Evolutionary conservation across 805 yeast species (phyloP), one percentile per base, ranked within the genome.

Genomic region (Candida anglica): DNA sequence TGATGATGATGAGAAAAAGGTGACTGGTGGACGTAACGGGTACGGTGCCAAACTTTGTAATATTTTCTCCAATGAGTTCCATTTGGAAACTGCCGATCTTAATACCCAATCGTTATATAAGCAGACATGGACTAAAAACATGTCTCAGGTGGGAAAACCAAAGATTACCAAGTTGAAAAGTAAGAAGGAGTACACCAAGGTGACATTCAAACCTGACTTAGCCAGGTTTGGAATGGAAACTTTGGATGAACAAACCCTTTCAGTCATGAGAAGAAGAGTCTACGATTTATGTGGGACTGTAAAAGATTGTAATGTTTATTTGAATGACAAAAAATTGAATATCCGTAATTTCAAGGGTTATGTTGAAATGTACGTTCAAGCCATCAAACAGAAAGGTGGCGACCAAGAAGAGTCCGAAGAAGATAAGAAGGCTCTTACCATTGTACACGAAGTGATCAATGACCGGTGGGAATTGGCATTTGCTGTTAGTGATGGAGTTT

Each of bases 11-110:
- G 86, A 93, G 52, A 86, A 86, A 61, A 93, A 93, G 59, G 97
- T 93, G 21, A 86, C 95, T 2, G 98, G 98, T 67, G 98, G 98
- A 60, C 79, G 98, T 69, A 93, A 93, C 56, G 98, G 98, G 43
- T 93, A 80, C 55, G 98, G 98, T 61, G 98, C 98, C 31, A 93
- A 93, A 56, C 67, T 93, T 36, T 93, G 98, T 76, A 93, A 93
- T 58, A 93, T 93, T 42, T 93, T 91, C 58, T 87, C 96, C 17
- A 84, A 88, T 3, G 81, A 83, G 50, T 93, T 93, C 53, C 73
- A 69, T 10, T 73, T 93, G 19, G 96, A 88, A 56, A 93, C 98
- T 5, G 91, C 95, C 14, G 96, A 93, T 58, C 73, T 78, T 33
- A 60, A 55, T 28, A 65, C 70, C 8, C 80, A 74, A 34, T 72